phyloP scores from a whole-genome alignment of 78 protist genomes.

The Dictyostelium firmibasis region DNA sequence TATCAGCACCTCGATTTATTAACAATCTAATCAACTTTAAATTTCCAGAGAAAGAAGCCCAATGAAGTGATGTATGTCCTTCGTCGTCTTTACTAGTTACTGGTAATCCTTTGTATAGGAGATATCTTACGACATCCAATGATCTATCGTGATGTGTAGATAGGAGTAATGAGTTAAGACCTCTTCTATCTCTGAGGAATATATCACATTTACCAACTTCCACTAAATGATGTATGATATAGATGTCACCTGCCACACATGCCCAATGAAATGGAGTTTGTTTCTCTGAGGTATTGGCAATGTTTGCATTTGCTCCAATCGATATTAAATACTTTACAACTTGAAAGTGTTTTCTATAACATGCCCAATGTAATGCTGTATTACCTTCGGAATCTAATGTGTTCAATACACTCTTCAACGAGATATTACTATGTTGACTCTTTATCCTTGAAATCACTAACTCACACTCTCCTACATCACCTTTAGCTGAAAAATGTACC shows the following conservation, averaged over 20 bases:
- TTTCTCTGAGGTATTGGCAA: background rate
- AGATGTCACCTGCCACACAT: constrained; percentile 44
- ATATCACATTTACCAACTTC: constrained; percentile 22
- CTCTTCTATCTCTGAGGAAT: constrained; percentile 43
- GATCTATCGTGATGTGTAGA: constrained; percentile 8
- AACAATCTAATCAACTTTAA: constrained; percentile 26
- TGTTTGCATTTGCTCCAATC: constrained; percentile 50
- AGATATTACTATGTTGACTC: background rate
- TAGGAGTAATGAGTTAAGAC: constrained; percentile 38
- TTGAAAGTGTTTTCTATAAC: constrained; percentile 25
- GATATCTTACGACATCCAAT: constrained; percentile 19
- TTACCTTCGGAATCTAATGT: constrained; percentile 41
- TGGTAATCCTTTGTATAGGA: constrained; percentile 54
- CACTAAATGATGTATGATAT: constrained; percentile 37
- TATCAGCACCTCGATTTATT: constrained; percentile 27
- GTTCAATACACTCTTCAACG: background rate
- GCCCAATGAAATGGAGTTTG: constrained; percentile 84
- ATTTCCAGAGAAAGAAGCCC: constrained; percentile 83
- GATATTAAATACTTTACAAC: constrained; percentile 69
- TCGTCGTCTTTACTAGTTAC: constrained; percentile 68
- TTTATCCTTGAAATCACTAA: background rate
- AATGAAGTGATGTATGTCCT: constrained; percentile 83
- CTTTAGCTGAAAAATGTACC: constrained; percentile 50
- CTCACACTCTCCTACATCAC: background rate
- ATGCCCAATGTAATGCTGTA: constrained; percentile 84